phyloP scores from a whole-genome alignment of 176 grass and related monocot species.

The Oryza australiensis region DNA sequence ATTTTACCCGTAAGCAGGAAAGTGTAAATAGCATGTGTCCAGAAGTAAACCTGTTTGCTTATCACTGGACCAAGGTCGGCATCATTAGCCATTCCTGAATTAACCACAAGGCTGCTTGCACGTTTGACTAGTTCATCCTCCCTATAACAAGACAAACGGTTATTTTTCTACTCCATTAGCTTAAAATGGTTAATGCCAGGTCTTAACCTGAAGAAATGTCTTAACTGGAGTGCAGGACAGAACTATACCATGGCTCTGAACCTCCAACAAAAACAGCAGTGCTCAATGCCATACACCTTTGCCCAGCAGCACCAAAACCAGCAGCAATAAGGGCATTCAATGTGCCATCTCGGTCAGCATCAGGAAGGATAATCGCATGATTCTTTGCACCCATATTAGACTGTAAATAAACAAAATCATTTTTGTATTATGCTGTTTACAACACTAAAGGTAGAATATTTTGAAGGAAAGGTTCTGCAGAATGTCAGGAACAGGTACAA shows the following conservation, averaged over 20 bases:
- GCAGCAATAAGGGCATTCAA: slow-evolving; percentile 90
- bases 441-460: slow-evolving; percentile 6
- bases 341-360: slow-evolving; percentile 84
- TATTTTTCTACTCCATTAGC: not conserved
- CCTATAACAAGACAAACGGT: slow-evolving; percentile 47
- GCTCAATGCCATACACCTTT: slow-evolving; percentile 99
- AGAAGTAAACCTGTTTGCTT: slow-evolving; percentile 65
- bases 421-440: slow-evolving; percentile 17
- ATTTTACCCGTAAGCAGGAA: not conserved
- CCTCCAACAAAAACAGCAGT: slow-evolving; percentile 94
- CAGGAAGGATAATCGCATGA: slow-evolving; percentile 92
- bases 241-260: slow-evolving; percentile 84
- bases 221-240: slow-evolving; percentile 8
- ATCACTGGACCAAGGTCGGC: slow-evolving; percentile 96
- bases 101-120: slow-evolving; percentile 68
- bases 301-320: slow-evolving; percentile 95
- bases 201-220: not conserved
- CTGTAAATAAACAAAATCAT: slow-evolving; percentile 44
- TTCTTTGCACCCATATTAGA: slow-evolving; percentile 99
- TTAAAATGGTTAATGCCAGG: not conserved
- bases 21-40: not conserved
- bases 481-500: not conserved
- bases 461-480: not conserved
- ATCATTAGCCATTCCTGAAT: slow-evolving; percentile 66
- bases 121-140: slow-evolving; percentile 79